phyloP scores from a whole-genome alignment of 305 asterid species.

The Caryopteris hybrid region DNA sequence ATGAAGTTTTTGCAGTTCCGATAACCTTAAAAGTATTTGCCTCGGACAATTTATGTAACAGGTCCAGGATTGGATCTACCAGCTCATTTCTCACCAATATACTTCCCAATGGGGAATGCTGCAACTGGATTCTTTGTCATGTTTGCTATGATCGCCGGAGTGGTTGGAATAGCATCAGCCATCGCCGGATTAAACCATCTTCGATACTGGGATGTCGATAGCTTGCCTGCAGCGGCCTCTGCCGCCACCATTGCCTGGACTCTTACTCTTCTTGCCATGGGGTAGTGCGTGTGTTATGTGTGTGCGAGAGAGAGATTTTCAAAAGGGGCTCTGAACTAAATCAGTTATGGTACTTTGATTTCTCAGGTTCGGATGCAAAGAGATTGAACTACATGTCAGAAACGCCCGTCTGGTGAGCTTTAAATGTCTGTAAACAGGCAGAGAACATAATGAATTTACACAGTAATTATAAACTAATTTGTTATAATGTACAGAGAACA shows the following conservation, averaged over 20 bases:
- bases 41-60: slow-evolving; percentile 35
- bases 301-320: no score
- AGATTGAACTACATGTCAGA: slow-evolving; percentile 55
- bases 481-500: slow-evolving; percentile 50
- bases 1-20: no score
- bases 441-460: neutral
- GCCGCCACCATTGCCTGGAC: slow-evolving; percentile 78
- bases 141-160: slow-evolving; percentile 73
- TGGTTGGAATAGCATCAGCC: slow-evolving; percentile 74
- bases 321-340: no score
- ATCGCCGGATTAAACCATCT: slow-evolving; percentile 61
- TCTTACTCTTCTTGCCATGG: slow-evolving; percentile 89
- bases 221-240: slow-evolving; percentile 62
- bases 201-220: slow-evolving; percentile 53
- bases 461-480: no score
- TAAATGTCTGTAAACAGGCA: neutral
- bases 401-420: slow-evolving; percentile 70
- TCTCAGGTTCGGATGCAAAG: slow-evolving; percentile 77
- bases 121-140: slow-evolving; percentile 90
- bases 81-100: slow-evolving; percentile 85
- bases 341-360: neutral
- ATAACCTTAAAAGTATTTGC: no score
- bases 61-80: slow-evolving; percentile 69
- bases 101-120: slow-evolving; percentile 90
- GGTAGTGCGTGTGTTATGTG: slow-evolving; percentile 38